A percentile compares a stretch with the other conserved stretches of the same genome.
Conservation (phyloP, 202 grass and related monocot genomes). For the Setaria viridis region DNA sequence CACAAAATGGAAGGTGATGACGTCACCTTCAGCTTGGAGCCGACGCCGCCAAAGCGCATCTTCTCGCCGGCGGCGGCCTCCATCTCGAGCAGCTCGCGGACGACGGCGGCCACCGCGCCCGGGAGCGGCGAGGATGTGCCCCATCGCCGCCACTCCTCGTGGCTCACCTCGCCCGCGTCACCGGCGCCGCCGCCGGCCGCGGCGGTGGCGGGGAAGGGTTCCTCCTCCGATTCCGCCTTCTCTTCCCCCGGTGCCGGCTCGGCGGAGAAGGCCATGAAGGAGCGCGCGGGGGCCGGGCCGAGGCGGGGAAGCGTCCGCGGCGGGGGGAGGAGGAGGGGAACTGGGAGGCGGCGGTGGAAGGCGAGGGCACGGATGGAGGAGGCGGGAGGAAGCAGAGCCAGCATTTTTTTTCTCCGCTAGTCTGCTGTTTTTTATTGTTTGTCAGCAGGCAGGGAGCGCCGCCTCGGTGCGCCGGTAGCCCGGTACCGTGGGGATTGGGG, state of each 20-base stretch:
- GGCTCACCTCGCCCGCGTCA: slow-evolving; percentile 48
- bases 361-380: slow-evolving; percentile 29
- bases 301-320: not conserved
- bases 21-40: slow-evolving; percentile 75
- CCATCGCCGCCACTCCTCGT: slow-evolving; percentile 78
- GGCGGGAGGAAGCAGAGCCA: slow-evolving; percentile 36
- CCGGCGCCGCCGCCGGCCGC: not conserved
- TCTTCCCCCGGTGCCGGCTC: slow-evolving; percentile 9
- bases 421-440: slow-evolving; percentile 9
- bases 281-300: not conserved
- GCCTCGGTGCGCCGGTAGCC: no score
- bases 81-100: slow-evolving; percentile 63
- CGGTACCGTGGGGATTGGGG: no score
- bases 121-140: slow-evolving; percentile 78
- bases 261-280: slow-evolving; percentile 43
- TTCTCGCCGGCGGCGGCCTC: slow-evolving; percentile 53
- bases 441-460: no score
- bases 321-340: not conserved
- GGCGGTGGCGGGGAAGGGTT: slow-evolving; percentile 7
- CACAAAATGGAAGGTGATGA: not conserved
- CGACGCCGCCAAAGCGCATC: slow-evolving; percentile 78
- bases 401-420: slow-evolving; percentile 28
- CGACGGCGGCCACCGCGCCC: slow-evolving; percentile 43
- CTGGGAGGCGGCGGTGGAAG: slow-evolving; percentile 37
- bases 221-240: slow-evolving; percentile 29